Evolutionary conservation across 495 filamentous ascomycete species (phyloP).

Genomic region (Penicillium psychrofluorescens): DNA sequence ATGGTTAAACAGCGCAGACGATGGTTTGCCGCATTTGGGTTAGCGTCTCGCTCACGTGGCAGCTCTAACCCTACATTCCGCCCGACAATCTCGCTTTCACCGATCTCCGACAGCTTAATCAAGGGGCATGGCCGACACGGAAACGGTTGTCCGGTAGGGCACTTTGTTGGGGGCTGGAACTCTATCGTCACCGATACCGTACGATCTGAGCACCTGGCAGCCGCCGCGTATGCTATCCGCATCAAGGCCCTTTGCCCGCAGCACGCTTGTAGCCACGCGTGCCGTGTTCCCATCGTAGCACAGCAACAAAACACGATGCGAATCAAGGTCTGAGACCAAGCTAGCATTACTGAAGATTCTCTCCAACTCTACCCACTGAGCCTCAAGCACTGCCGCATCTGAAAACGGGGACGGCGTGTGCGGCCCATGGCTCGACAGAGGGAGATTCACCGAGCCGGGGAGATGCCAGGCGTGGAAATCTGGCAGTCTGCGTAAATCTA

Average conservation of each 20-base stretch:
- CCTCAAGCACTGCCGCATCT: slow-evolving; percentile 33
- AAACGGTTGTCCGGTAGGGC: slow-evolving; percentile 10
- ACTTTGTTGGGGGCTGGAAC: slow-evolving; percentile 2
- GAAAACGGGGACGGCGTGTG: slow-evolving; percentile 39
- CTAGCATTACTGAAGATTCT: slow-evolving; percentile 21
- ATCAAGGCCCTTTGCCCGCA: slow-evolving; percentile 42
- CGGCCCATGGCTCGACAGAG: slow-evolving; percentile 22
- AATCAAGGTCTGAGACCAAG: slow-evolving; percentile 17
- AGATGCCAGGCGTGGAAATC: slow-evolving; percentile 40
- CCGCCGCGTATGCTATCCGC: slow-evolving; percentile 45
- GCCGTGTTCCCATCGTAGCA: slow-evolving; percentile 49
- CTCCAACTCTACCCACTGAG: slow-evolving; percentile 40
- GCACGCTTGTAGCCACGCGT: slow-evolving; percentile 44
- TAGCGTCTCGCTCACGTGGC: slow-evolving; percentile 14
- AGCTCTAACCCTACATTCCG: slow-evolving; percentile 17
- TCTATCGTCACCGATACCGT: slow-evolving; percentile 19
- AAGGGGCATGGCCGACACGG: slow-evolving; percentile 15
- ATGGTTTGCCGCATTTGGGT: slow-evolving; percentile 4
- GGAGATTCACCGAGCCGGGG: slow-evolving; percentile 37
- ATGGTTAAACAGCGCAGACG: too few relatives aligned
- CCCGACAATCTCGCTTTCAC: not conserved
- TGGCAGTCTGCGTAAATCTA: slow-evolving; percentile 32
- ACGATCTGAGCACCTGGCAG: slow-evolving; percentile 20
- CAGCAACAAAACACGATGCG: slow-evolving; percentile 36
- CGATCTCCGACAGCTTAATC: slow-evolving; percentile 3